phyloP scores from a whole-genome alignment of 768 basidiomycete species.

The Austroboletus eburneus region DNA sequence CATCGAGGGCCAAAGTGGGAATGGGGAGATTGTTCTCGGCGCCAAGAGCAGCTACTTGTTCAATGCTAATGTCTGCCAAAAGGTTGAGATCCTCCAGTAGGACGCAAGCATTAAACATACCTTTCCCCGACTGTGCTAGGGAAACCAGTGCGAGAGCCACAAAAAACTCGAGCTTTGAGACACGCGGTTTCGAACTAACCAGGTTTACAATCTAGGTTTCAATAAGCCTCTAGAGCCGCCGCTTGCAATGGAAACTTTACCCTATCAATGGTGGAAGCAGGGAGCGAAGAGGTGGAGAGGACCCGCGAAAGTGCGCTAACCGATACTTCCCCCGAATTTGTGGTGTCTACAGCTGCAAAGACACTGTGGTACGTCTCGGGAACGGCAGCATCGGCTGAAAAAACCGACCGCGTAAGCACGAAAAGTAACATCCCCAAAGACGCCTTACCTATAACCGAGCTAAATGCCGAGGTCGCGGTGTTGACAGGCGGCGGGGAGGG shows the following conservation, averaged over 20 bases:
- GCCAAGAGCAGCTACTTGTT: conserved; percentile 74
- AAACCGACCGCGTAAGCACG: conserved; percentile 11
- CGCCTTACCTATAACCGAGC: conserved; percentile 60
- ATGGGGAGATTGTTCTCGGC: conserved; percentile 76
- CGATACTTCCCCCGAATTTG: conserved; percentile 69
- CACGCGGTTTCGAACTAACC: conserved; percentile 73
- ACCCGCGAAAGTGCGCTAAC: conserved; percentile 81
- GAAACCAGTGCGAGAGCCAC: conserved; percentile 86
- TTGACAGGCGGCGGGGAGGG: conserved; percentile 63
- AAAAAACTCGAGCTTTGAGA: conserved; percentile 89
- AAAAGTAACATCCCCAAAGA: neutral
- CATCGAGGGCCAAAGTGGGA: conserved; percentile 61
- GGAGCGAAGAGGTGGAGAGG: conserved; percentile 69
- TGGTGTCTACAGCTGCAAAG: conserved; percentile 69
- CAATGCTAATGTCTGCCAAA: conserved; percentile 69
- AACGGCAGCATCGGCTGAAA: conserved; percentile 70
- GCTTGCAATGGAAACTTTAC: conserved; percentile 34
- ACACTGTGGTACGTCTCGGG: conserved; percentile 74
- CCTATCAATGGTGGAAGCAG: conserved; percentile 79
- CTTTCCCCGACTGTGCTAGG: conserved; percentile 78
- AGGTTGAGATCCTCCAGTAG: neutral
- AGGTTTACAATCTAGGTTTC: conserved; percentile 76
- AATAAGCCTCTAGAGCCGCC: conserved; percentile 2
- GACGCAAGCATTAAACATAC: conserved; percentile 34
- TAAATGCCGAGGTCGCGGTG: conserved; percentile 50